Percentiles rank a stretch among this genome's conserved stretches.
Evolutionary conservation across 805 yeast species (phyloP).

Genomic region (Wickerhamomyces bovis): DNA sequence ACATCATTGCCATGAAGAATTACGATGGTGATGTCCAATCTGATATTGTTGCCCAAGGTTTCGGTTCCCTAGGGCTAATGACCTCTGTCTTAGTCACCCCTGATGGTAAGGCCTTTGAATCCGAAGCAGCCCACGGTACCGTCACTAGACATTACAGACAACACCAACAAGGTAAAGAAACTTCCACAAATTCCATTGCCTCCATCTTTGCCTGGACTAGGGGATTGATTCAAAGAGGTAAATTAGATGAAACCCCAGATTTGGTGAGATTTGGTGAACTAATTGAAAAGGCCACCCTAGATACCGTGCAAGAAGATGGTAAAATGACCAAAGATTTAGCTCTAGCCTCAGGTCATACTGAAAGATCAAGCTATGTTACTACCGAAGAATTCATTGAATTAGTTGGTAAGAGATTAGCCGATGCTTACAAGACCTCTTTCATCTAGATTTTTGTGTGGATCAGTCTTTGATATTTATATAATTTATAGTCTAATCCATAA

Average conservation of each 20-base stretch:
- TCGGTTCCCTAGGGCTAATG: slow-evolving; percentile 95
- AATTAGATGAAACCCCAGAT: slow-evolving; percentile 78
- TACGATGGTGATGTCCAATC: slow-evolving; percentile 98
- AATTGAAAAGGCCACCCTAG: slow-evolving; percentile 79
- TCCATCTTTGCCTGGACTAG: slow-evolving; percentile 97
- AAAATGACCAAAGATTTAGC: slow-evolving; percentile 97
- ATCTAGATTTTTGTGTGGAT: neutral
- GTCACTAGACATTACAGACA: slow-evolving; percentile 96
- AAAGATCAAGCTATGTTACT: slow-evolving; percentile 75
- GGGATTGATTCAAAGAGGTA: slow-evolving; percentile 90
- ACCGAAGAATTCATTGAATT: slow-evolving; percentile 88
- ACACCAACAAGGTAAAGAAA: slow-evolving; percentile 94
- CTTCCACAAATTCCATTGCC: slow-evolving; percentile 95
- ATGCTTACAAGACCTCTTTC: slow-evolving; percentile 13
- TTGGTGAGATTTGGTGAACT: slow-evolving; percentile 73
- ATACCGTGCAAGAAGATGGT: slow-evolving; percentile 76
- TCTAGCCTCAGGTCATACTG: slow-evolving; percentile 80
- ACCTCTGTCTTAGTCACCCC: slow-evolving; percentile 96
- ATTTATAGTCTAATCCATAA: neutral
- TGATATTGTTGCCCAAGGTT: slow-evolving; percentile 96
- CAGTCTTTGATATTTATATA: too few relatives aligned
- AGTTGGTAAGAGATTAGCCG: slow-evolving; percentile 60
- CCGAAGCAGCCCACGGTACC: slow-evolving; percentile 99
- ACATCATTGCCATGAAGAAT: slow-evolving; percentile 92
- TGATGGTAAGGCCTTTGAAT: slow-evolving; percentile 91